These are phyloP conservation scores for Prinsepia uniflora DNA, from an alignment of 306 rosid genomes.

Conservation along the genomic window DNA sequence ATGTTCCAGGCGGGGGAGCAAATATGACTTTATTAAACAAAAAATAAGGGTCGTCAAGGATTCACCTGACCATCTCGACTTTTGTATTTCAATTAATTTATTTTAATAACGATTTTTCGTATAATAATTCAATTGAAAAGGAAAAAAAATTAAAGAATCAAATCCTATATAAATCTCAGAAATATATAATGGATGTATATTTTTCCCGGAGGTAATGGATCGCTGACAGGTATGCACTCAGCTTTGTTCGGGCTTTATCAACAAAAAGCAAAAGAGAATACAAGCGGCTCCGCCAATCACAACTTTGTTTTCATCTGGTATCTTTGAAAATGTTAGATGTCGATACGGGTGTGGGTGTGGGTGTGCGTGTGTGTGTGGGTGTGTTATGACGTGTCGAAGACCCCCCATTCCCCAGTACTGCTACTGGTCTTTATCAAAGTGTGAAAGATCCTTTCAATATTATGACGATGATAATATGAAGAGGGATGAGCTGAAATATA, in stretches of 20 bases:
- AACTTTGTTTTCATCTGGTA: neutral
- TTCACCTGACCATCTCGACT: neutral
- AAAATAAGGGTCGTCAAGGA: neutral
- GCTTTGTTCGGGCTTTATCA: neutral
- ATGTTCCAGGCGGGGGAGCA: conserved; percentile 1
- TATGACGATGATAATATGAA: too few relatives aligned
- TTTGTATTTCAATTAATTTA: neutral
- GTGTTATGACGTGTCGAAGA: too few relatives aligned
- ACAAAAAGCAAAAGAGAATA: neutral
- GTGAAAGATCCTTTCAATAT: neutral
- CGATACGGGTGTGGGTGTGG: neutral
- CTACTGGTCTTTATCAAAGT: neutral
- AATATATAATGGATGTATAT: too few relatives aligned
- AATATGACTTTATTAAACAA: conserved; percentile 6
- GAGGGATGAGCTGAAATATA: too few relatives aligned
- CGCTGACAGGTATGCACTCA: conserved; percentile 1
- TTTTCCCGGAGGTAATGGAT: neutral
- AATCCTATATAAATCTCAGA: too few relatives aligned
- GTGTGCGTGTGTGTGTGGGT: too few relatives aligned
- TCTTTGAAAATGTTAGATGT: neutral
- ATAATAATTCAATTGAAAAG: neutral
- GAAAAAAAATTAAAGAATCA: neutral
- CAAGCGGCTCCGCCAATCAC: neutral
- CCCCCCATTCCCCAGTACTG: too few relatives aligned
- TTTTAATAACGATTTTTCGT: neutral